Evolutionary conservation across 768 basidiomycete species (phyloP), one percentile per base, ranked within the genome.

Genomic region (Boletus subparvulus): DNA sequence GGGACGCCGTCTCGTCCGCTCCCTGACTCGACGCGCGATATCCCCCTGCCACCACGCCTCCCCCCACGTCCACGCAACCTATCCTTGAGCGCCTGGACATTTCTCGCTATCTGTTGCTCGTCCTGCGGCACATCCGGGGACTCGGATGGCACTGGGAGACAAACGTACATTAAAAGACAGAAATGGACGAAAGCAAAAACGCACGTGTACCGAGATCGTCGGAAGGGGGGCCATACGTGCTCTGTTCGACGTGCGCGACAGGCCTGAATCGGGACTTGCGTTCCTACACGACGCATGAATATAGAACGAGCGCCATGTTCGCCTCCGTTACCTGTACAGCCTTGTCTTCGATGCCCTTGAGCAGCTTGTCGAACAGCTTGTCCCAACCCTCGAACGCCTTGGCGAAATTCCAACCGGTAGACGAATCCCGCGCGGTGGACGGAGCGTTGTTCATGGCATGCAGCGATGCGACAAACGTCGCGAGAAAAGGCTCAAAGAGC

Each of bases 31-130:
- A 80, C 73, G 55, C 83, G 80, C 55, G 78, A 74, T 39, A 65
- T 66, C 40, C 77, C 72, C 53, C 80, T 78, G 44, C 82, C 79
- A 19, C 81, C 79, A 54, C 84, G 79, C 56, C 84, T 75, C 3
- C 83, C 84, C 0, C 87, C 88, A 50, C 87, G 79, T 28, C 89
- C 89, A 52, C 92, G 89, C 48, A 97, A 73, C 33, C 92, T 81
- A 50, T 82, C 87, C 73, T 95, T 97, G 52, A 99, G 78, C 0
- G 91, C 92, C 62, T 94, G 88, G 1, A 97, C 90, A 66, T 95
- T 97, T 62, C 91, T 81, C 4, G 95, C 86, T 59, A 98, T 98
- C 64, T 94, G 86, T 67, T 96, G 89, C 55, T 92, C 93, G 59
- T 94, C 92, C 41, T 82, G 80, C 3, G 83, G 76, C 3, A 75